A percentile compares a stretch with the other conserved stretches of the same genome.
These are phyloP conservation scores for Diplocarpon mali DNA, from an alignment of 2,329 filamentous ascomycete genomes.

Conservation along the genomic window DNA sequence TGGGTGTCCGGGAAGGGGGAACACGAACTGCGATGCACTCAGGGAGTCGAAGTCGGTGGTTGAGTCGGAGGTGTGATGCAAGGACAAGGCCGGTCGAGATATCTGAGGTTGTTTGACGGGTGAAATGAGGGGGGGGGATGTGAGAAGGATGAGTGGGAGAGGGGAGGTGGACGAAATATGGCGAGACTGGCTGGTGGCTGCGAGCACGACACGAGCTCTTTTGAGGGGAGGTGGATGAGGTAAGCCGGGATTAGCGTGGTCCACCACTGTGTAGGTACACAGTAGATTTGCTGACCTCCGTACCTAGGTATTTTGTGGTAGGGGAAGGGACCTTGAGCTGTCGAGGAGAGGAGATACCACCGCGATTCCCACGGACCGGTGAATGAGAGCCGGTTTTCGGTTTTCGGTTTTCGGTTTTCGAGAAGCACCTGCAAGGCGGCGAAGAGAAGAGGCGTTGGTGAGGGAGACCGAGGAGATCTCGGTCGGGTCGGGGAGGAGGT, in stretches of 20 bases:
- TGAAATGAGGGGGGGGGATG: conserved; percentile 6
- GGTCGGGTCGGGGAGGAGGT: too few species aligned
- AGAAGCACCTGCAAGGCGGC: too few species aligned
- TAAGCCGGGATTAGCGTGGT: background rate
- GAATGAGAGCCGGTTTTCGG: too few species aligned
- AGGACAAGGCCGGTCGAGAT: background rate
- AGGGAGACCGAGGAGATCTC: background rate
- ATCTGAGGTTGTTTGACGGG: background rate
- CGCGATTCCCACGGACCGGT: too few species aligned
- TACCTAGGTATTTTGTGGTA: too few species aligned
- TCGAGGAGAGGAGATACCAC: too few species aligned
- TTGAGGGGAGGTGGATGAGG: background rate
- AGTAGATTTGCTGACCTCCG: too few species aligned
- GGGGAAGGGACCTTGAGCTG: too few species aligned
- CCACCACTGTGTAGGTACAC: too few species aligned
- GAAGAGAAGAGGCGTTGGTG: background rate
- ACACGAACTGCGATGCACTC: conserved; percentile 10
- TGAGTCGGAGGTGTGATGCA: conserved; percentile 4
- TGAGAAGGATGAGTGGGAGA: conserved; percentile 7
- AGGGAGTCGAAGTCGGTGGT: conserved; percentile 4
- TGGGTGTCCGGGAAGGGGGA: too few species aligned
- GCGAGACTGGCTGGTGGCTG: background rate
- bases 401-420: too few species aligned
- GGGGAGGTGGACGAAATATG: conserved; percentile 7
- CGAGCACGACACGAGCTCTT: background rate